These are phyloP conservation scores for Emericellopsis atlantica DNA, from an alignment of 2,329 filamentous ascomycete species.

Conservation along the genomic window DNA sequence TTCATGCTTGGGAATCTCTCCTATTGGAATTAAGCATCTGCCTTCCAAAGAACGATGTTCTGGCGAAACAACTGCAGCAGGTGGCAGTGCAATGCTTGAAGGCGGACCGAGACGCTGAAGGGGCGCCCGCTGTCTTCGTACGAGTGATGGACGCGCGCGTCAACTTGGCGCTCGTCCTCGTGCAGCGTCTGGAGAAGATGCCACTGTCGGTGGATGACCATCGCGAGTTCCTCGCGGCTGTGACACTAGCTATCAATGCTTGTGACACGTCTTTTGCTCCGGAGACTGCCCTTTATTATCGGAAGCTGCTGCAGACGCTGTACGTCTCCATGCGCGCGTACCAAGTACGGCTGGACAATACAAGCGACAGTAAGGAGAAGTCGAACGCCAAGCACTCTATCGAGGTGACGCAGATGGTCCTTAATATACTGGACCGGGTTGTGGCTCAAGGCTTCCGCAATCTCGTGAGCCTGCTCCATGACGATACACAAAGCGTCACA, in stretches of 20 bases:
- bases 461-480: slow-evolving; percentile 68
- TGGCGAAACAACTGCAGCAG: slow-evolving; percentile 59
- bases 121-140: slow-evolving; percentile 71
- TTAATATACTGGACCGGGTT: slow-evolving; percentile 69
- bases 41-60: slow-evolving; percentile 34
- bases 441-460: slow-evolving; percentile 74
- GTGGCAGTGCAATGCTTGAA: slow-evolving; percentile 67
- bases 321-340: slow-evolving; percentile 70
- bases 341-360: slow-evolving; percentile 21
- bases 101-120: slow-evolving; percentile 60
- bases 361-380: slow-evolving; percentile 8
- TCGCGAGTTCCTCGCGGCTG: slow-evolving; percentile 34
- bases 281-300: slow-evolving; percentile 57
- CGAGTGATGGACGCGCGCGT: slow-evolving; percentile 64
- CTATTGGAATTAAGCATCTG: slow-evolving; percentile 69
- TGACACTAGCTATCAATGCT: slow-evolving; percentile 38
- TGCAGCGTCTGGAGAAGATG: slow-evolving; percentile 63
- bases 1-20: slow-evolving; percentile 82
- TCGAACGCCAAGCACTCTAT: slow-evolving; percentile 17
- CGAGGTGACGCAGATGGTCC: slow-evolving; percentile 44
- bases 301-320: slow-evolving; percentile 70
- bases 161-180: slow-evolving; percentile 68
- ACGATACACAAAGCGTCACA: slow-evolving; percentile 33
- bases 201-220: slow-evolving; percentile 35
- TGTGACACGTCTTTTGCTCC: slow-evolving; percentile 40